These are phyloP conservation scores for Bruguiera sexangula DNA, from an alignment of 345 rosid species.

Conservation along the genomic window DNA sequence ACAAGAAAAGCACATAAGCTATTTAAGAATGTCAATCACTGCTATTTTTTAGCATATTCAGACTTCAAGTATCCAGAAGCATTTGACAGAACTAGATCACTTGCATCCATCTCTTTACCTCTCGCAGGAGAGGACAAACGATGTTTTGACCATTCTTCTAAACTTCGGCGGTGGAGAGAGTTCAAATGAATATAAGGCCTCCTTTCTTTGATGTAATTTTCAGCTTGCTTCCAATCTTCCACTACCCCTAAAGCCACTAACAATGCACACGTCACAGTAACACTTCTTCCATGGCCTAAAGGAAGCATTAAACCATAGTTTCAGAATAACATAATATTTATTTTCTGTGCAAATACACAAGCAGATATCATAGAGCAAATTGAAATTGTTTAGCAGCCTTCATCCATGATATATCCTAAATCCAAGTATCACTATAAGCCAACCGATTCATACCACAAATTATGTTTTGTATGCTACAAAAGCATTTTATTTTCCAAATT, in stretches of 20 bases:
- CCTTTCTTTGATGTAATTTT: slow-evolving; percentile 42
- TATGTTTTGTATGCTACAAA: too few species aligned
- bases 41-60: not conserved
- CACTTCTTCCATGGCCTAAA: slow-evolving; percentile 78
- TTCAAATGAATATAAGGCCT: slow-evolving; percentile 57
- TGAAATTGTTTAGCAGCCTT: too few species aligned
- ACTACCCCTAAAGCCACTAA: slow-evolving; percentile 54
- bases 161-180: slow-evolving; percentile 39
- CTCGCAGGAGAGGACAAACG: slow-evolving; percentile 35
- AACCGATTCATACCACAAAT: too few species aligned
- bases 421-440: too few species aligned
- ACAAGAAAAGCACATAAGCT: not conserved
- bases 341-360: too few species aligned
- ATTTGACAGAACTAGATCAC: not conserved
- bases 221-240: slow-evolving; percentile 67
- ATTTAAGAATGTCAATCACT: not conserved
- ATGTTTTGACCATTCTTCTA: slow-evolving; percentile 64
- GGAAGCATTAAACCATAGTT: not conserved
- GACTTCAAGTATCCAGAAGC: not conserved
- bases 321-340: too few species aligned
- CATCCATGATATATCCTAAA: too few species aligned
- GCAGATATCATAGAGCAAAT: too few species aligned
- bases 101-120: slow-evolving; percentile 5
- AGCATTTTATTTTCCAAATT: too few species aligned
- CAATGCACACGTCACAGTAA: slow-evolving; percentile 60